phyloP scores from a whole-genome alignment of 148 eudicot genomes.

The Drosera capensis region DNA sequence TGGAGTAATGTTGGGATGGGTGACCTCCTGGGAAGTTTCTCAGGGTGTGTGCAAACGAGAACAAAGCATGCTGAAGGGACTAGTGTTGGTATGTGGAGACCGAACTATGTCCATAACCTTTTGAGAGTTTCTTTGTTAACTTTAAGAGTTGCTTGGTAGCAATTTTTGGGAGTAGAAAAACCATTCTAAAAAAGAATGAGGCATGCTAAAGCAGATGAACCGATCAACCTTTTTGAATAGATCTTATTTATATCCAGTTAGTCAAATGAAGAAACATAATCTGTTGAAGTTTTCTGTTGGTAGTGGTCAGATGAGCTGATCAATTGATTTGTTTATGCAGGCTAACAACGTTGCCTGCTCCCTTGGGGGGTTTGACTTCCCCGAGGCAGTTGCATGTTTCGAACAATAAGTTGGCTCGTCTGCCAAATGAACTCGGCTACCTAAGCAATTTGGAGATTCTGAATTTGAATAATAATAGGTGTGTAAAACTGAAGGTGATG shows the following conservation, averaged over 20 bases:
- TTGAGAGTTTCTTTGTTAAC: neutral
- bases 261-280: too few relatives aligned
- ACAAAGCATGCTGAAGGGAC: neutral
- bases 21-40: too few relatives aligned
- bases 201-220: too few relatives aligned
- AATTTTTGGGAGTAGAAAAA: neutral
- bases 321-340: slow-evolving; percentile 28
- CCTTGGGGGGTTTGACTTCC: slow-evolving; percentile 53
- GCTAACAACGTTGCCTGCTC: slow-evolving; percentile 49
- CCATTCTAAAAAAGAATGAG: neutral
- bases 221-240: too few relatives aligned
- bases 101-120: neutral
- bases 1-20: too few relatives aligned
- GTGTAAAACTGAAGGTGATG: neutral
- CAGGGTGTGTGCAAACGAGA: neutral
- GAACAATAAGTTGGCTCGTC: slow-evolving; percentile 39
- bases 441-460: slow-evolving; percentile 49
- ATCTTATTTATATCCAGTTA: too few relatives aligned
- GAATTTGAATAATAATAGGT: slow-evolving; percentile 71
- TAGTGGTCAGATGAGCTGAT: neutral
- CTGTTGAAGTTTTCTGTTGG: too few relatives aligned
- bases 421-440: slow-evolving; percentile 55
- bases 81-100: too few relatives aligned
- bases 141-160: neutral
- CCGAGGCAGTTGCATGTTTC: slow-evolving; percentile 46